Percentiles rank a stretch among this genome's conserved stretches.
These are phyloP conservation scores for Cryomyces minteri DNA, from an alignment of 495 filamentous ascomycete species.

Conservation along the genomic window DNA sequence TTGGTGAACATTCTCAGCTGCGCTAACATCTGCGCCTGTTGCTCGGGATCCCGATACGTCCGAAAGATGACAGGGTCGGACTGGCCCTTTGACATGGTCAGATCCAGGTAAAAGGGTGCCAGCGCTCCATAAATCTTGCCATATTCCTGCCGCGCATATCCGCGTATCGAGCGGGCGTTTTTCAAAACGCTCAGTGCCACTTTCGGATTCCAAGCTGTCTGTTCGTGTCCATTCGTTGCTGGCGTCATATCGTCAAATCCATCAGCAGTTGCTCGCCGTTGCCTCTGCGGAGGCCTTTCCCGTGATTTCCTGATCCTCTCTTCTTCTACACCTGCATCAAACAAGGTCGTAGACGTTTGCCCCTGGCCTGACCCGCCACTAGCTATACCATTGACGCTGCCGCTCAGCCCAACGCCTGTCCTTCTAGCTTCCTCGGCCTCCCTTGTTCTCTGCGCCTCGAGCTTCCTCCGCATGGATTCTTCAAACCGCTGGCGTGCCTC, in stretches of 20 bases:
- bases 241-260: constrained; percentile 50
- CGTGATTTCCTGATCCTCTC: constrained; percentile 18
- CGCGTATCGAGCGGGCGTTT: constrained; percentile 58
- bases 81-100: constrained; percentile 51
- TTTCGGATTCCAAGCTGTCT: constrained; percentile 26
- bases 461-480: constrained; percentile 45
- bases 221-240: constrained; percentile 14
- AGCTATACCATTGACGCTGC: constrained; percentile 14
- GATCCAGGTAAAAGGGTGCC: constrained; percentile 74
- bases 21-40: constrained; percentile 73
- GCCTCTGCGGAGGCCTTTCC: constrained; percentile 6
- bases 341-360: constrained; percentile 35
- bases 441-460: constrained; percentile 36
- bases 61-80: constrained; percentile 70
- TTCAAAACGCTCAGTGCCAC: constrained; percentile 46
- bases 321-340: constrained; percentile 49
- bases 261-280: constrained; percentile 26
- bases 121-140: constrained; percentile 77
- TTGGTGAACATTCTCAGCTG: constrained; percentile 61
- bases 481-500: constrained; percentile 71
- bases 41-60: constrained; percentile 67
- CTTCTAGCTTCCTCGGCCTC: constrained; percentile 28
- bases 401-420: constrained; percentile 20
- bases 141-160: constrained; percentile 76
- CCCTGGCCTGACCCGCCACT: constrained; percentile 9